Evolutionary conservation across 106 monocot species (phyloP), one percentile per base, ranked within the genome.

Genomic region (Apostasia shenzhenica): DNA sequence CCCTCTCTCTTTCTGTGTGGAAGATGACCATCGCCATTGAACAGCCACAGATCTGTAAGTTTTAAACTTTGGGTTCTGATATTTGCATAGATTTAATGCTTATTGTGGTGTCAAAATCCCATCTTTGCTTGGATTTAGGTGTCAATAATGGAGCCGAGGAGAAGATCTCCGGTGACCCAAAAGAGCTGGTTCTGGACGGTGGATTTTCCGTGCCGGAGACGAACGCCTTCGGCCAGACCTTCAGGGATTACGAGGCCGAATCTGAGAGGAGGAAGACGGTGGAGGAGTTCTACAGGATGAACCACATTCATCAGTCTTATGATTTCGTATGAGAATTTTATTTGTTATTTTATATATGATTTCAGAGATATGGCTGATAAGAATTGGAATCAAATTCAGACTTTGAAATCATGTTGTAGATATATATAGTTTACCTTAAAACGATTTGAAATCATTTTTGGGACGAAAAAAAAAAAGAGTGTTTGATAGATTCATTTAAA

Each of bases 1-100:
- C 49, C 7, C 49, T 50, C 49, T 50, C 49, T 50, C 49, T 50
- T 8, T 5, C 8, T 8, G 3, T 50, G 8, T 5, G 49, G 70
- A 80, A 80, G 81, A 93, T 93, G 93, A 93, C 89, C 12, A 82
- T 93, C 77, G 11, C 48, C 61, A 55, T 86, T 53, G 93, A 93
- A 51, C 67, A 78, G 57, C 72, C 81, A 56, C 81, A 56, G 8
- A 39, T 55, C 43, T 84, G 90, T 86, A 52, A 57, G 74, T 55
- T 72, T 48, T 59, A 14, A 14, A 45, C 7, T 41, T 8, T 12
- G 11, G 3, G 6, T 54, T 42, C 13, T 43, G 9, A 14, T 43
- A 1, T 14, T 77, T 53, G 38, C 8, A 55, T 47, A 66, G 5
- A 14, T 10, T 67, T 43, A 57, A 57, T 61, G 10, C 9, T 61